phyloP scores from a whole-genome alignment of 140 eudicot genomes.

The Artemisia princeps region DNA sequence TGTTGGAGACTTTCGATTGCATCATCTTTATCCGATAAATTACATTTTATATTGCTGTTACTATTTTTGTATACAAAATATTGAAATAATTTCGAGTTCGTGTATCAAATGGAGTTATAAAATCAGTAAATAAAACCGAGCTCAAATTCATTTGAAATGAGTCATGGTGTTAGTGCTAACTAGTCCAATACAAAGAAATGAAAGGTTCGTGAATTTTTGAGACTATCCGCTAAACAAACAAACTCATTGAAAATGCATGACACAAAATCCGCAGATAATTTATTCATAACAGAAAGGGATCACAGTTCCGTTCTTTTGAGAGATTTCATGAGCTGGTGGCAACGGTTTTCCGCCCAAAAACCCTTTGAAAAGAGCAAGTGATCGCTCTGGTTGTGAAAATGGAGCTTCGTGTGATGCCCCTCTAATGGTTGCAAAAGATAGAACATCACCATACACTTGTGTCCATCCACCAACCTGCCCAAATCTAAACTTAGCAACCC shows the following conservation, averaged over 20 bases:
- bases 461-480: constrained; percentile 78
- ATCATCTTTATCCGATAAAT: too few species aligned
- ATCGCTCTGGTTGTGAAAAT: constrained; percentile 56
- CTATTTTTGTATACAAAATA: too few species aligned
- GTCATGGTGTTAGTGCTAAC: too few species aligned
- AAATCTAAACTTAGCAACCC: background rate
- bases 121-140: too few species aligned
- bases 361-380: constrained; percentile 45
- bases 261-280: constrained; percentile 9
- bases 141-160: too few species aligned
- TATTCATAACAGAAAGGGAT: constrained; percentile 10
- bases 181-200: too few species aligned
- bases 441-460: constrained; percentile 52
- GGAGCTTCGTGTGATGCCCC: constrained; percentile 92
- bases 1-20: background rate
- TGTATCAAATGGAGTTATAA: background rate
- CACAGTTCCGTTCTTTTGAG: background rate
- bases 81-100: too few species aligned
- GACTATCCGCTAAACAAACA: background rate
- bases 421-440: constrained; percentile 63
- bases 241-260: constrained; percentile 26
- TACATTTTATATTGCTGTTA: too few species aligned
- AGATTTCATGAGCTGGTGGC: background rate
- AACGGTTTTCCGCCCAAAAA: constrained; percentile 39
- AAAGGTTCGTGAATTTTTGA: too few species aligned